Percentiles rank a stretch among this genome's conserved stretches.
These are phyloP conservation scores for Hypocreales sp. DNA, from an alignment of 2,329 filamentous ascomycete genomes.

Conservation along the genomic window DNA sequence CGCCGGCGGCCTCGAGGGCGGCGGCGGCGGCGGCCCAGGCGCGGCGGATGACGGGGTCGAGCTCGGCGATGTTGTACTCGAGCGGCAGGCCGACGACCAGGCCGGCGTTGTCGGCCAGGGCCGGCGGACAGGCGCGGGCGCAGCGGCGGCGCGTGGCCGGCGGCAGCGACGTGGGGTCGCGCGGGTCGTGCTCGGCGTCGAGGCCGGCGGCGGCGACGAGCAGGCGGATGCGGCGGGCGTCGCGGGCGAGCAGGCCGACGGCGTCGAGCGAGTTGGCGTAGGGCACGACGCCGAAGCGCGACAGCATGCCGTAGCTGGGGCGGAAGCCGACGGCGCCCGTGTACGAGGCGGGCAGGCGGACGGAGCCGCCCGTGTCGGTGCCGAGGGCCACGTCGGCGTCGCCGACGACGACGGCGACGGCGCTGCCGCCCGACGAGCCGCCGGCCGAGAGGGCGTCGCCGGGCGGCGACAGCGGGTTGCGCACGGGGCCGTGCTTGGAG, in stretches of 20 bases:
- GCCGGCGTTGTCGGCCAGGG: slow-evolving; percentile 11
- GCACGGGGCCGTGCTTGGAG: slow-evolving; percentile 52
- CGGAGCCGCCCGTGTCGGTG: slow-evolving; percentile 85
- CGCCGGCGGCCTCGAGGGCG: slow-evolving; percentile 46
- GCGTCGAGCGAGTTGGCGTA: slow-evolving; percentile 92
- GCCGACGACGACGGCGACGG: slow-evolving; percentile 58
- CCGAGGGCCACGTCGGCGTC: slow-evolving; percentile 54
- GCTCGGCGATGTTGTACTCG: slow-evolving; percentile 81
- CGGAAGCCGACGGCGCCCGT: slow-evolving; percentile 76
- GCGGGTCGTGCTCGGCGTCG: slow-evolving; percentile 41
- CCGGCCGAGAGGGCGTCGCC: slow-evolving; percentile 49
- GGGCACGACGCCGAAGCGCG: slow-evolving; percentile 71
- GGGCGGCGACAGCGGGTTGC: slow-evolving; percentile 24
- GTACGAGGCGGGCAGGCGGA: slow-evolving; percentile 77
- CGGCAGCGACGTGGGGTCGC: slow-evolving; percentile 62
- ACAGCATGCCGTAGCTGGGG: slow-evolving; percentile 78
- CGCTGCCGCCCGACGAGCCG: slow-evolving; percentile 88
- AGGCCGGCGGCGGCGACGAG: slow-evolving; percentile 34
- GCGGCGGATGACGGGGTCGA: slow-evolving; percentile 51
- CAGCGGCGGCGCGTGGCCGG: slow-evolving; percentile 35
- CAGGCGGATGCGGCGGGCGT: slow-evolving; percentile 32
- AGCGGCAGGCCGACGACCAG: slow-evolving; percentile 41
- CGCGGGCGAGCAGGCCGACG: slow-evolving; percentile 56
- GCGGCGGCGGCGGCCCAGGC: slow-evolving; percentile 53
- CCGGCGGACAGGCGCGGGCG: slow-evolving; percentile 11